Evolutionary conservation across 306 rosid species (phyloP), one percentile per base, ranked within the genome.

Genomic region (Prunus campanulata): DNA sequence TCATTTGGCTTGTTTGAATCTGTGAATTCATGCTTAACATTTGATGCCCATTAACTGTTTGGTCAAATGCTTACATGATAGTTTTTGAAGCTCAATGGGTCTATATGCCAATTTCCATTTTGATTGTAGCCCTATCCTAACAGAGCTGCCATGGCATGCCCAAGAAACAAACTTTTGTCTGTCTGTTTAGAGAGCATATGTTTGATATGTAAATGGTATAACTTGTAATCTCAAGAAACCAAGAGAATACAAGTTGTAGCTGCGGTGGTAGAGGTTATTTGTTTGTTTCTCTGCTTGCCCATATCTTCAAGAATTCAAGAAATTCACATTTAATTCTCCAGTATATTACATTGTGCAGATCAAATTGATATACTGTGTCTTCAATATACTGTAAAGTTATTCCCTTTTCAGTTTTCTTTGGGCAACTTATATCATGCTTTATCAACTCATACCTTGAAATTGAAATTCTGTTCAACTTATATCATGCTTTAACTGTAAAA

Each of bases 11-110:
- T 29, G 10, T 4, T 19, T 6, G 9, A 8, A 7, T 20, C 18
- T 12, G 3, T 29, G 55, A 42, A 4, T 44, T 22, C 65, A 20
- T 24, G 68, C 27, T 35, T 59, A 27, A 44, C 52, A 14, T 18
- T 60, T n/a, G 0, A 32, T 13, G 72, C 68, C 47, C 69, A 22
- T 42, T 12, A 63, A 24, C 20, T 75, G 77, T 76, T 80, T 16
- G 80, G 11, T 64, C 54, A 54, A 75, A 75, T 52, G 84, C 84
- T 8, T 68, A 32, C 32, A 29, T 18, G 70, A 32, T 11, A 19
- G 32, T 20, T n/a, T 48, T 50, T 57, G 68, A 22, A 13, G 52
- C 2, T 20, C 14, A 55, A 3, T 51, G 47, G 50, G 13, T 18
- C 11, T 39, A 2, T 42, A 2, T 39, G 8, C 52, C 76, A 35